Conservation (phyloP, 2,329 filamentous ascomycete genomes). For the Knufia fluminis region DNA sequence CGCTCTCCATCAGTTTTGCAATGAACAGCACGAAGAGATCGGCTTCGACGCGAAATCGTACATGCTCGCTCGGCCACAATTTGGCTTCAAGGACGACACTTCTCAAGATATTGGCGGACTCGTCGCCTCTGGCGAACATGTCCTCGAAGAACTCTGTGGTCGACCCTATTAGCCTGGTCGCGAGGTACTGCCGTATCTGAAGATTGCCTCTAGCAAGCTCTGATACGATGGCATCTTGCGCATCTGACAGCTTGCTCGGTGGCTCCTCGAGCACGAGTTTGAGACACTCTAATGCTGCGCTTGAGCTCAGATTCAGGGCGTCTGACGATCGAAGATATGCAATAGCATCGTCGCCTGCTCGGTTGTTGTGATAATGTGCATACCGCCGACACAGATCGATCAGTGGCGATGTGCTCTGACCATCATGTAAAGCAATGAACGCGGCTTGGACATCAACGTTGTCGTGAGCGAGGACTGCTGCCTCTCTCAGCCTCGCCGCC, state of each 20-base stretch:
- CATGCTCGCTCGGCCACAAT: conserved; percentile 35
- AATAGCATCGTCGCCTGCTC: conserved; percentile 36
- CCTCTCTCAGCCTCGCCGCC: conserved; percentile 40
- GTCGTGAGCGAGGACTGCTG: conserved; percentile 38
- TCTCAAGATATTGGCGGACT: conserved; percentile 38
- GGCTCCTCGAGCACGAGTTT: conserved; percentile 34
- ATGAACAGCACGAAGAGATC: conserved; percentile 57
- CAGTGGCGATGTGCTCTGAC: conserved; percentile 26
- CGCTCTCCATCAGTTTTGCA: conserved; percentile 82
- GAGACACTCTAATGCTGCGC: conserved; percentile 34
- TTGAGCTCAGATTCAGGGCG: conserved; percentile 33
- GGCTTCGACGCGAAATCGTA: conserved; percentile 36
- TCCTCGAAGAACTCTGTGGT: conserved; percentile 41
- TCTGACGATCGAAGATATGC: conserved; percentile 35
- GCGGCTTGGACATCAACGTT: conserved; percentile 37
- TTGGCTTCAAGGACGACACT: conserved; percentile 37
- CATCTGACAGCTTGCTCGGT: conserved; percentile 29
- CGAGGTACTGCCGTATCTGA: conserved; percentile 36
- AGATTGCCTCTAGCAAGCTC: conserved; percentile 36
- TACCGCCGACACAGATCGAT: conserved; percentile 38
- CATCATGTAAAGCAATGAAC: conserved; percentile 36
- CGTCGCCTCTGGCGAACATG: conserved; percentile 40
- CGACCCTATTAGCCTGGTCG: conserved; percentile 33
- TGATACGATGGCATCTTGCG: conserved; percentile 40
- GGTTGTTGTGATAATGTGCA: conserved; percentile 32